Percentiles rank a stretch among this genome's conserved stretches.
These are phyloP conservation scores for Cutaneotrichosporon cutaneum DNA, from an alignment of 1,284 basidiomycete genomes.

Conservation along the genomic window DNA sequence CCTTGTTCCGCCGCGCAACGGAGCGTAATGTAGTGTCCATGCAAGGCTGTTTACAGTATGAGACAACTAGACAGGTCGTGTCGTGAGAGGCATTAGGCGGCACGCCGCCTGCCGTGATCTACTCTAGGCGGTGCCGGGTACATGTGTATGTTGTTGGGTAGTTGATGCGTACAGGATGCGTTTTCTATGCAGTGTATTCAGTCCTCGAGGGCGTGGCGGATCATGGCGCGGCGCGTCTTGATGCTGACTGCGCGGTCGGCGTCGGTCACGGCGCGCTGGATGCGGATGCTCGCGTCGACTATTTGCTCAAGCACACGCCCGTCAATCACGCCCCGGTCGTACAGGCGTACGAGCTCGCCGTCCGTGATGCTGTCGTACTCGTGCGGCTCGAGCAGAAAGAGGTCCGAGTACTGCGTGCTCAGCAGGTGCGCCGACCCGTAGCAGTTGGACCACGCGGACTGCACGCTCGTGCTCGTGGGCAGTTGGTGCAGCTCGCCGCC, in stretches of 20 bases:
- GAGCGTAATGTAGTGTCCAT: neutral
- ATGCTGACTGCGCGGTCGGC: conserved; percentile 27
- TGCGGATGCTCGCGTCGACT: conserved; percentile 27
- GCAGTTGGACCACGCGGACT: neutral
- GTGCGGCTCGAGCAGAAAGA: conserved; percentile 28
- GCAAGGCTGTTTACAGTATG: neutral
- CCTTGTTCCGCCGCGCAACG: too few species aligned
- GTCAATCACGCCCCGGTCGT: conserved; percentile 25
- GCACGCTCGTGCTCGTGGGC: neutral
- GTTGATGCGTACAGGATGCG: neutral
- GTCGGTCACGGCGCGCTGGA: conserved; percentile 26
- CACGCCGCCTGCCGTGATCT: neutral
- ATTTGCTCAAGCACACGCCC: conserved; percentile 25
- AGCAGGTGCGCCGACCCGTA: conserved; percentile 3
- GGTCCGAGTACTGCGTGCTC: conserved; percentile 25
- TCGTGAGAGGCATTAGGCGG: neutral
- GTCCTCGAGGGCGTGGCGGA: conserved; percentile 26
- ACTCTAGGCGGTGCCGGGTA: neutral
- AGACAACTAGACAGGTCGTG: conserved; percentile 4
- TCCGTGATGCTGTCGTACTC: conserved; percentile 29
- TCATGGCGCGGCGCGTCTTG: conserved; percentile 29
- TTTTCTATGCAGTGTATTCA: conserved; percentile 3
- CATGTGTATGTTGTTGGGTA: neutral
- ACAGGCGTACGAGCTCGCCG: conserved; percentile 27
- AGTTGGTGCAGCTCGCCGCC: neutral